A percentile compares a stretch with the other conserved stretches of the same genome.
Conservation (phyloP, 495 filamentous ascomycete species). For the Aspergillus wentii region DNA sequence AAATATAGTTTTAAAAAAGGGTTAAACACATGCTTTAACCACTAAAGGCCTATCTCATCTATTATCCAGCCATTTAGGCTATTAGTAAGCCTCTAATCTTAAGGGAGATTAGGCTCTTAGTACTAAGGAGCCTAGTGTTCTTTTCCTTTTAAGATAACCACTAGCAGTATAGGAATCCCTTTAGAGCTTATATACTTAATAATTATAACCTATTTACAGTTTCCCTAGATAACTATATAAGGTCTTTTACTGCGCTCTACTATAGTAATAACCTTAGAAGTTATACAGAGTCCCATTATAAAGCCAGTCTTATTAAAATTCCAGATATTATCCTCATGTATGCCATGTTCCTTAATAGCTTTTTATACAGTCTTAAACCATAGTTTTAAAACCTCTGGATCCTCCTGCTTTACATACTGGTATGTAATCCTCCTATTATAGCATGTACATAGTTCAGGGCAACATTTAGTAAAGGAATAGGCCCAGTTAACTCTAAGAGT, state of each 20-base stretch:
- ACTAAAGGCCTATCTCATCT: background rate
- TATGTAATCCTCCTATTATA: conserved; percentile 7
- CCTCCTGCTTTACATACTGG: conserved; percentile 3
- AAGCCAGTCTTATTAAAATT: conserved; percentile 15
- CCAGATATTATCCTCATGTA: conserved; percentile 12
- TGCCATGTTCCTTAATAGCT: conserved; percentile 10
- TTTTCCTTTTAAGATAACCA: conserved; percentile 1
- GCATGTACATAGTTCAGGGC: conserved; percentile 3
- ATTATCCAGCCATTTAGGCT: background rate
- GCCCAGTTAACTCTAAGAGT: conserved; percentile 2
- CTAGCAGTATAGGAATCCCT: background rate
- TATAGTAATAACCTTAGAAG: conserved; percentile 9
- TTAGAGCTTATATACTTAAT: background rate
- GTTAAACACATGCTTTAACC: too few relatives aligned
- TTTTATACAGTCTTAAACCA: conserved; percentile 9
- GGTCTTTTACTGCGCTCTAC: conserved; percentile 5
- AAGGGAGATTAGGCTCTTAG: conserved; percentile 4
- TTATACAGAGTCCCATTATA: conserved; percentile 8
- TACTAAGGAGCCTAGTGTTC: conserved; percentile 1
- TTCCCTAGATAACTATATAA: conserved; percentile 5
- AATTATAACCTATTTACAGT: conserved; percentile 8
- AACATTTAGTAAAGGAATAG: conserved; percentile 1
- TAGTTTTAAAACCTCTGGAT: conserved; percentile 6
- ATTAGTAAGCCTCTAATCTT: conserved; percentile 13
- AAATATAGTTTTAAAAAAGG: too few relatives aligned